Evolutionary conservation across 129 eudicot genomes (phyloP), one percentile per base, ranked within the genome.

Genomic region (Kitagawia praeruptora): DNA sequence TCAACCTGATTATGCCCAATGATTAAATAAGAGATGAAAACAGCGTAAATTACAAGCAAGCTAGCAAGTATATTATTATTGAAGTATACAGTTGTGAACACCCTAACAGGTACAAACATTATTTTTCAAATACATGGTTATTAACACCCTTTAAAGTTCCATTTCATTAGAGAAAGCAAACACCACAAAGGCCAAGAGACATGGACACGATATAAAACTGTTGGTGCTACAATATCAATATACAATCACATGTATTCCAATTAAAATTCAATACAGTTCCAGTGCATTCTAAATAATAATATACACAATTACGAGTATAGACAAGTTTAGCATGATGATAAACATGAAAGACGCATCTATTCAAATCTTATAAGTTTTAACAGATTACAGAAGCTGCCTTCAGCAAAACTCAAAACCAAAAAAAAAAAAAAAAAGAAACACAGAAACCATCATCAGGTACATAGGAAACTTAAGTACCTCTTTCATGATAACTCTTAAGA

Each of bases 401-500:
- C 23, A 75, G 18, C 2, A 34, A 34, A 2, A 16, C 49, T 46
- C 3, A 42, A 46, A 51, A 75, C 15, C 4, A 75, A 27, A 6
- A 42, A 3, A 1, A 25, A n/a, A 75, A 27, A 6, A 42, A 3
- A 15, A 41, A 45, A 0, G 37, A 34, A 34, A 34, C 37, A 34
- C 37, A 70, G 19, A 19, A 38, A 40, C 0, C 48, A 70, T 23
- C 8, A 58, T 58, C 8, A 34, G 4, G 5, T 41, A 71, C 34
- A n/a, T 19, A 34, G 71, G 38, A 5, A 41, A 39, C 41, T 51
- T 1, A 16, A 39, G 40, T 85, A 95, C 98, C 96, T 95, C 98
- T 89, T 90, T 95, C 38, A 90, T 96, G 16, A 91, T 58, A 74
- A 95, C 90, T 81, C 86, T 87, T 84, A 95, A 83, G 46, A 81